Percentiles rank a stretch among this genome's conserved stretches.
These are phyloP conservation scores for Fusarium sp. DNA, from an alignment of 2,329 filamentous ascomycete genomes.

Conservation along the genomic window DNA sequence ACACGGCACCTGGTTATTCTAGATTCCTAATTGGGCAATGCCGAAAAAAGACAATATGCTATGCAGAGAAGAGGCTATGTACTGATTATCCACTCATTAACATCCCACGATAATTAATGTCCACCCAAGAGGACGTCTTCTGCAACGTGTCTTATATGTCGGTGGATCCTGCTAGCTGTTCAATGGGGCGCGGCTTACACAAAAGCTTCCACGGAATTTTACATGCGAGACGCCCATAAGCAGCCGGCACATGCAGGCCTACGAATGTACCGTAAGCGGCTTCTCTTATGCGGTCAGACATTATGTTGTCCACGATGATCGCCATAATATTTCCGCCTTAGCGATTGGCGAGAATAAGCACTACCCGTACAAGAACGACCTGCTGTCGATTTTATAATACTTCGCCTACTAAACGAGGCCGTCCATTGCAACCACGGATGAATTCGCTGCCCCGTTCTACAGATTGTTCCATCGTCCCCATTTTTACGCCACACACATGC, in stretches of 20 bases:
- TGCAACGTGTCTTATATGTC: too few relatives aligned
- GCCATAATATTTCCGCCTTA: neutral
- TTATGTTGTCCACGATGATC: neutral
- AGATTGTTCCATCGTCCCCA: neutral
- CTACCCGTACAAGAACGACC: neutral
- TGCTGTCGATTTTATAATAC: neutral
- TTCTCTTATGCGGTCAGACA: neutral
- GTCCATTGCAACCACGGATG: neutral
- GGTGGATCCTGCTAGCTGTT: too few relatives aligned
- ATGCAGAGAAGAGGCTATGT: neutral
- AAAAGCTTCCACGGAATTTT: neutral
- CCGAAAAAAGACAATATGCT: neutral
- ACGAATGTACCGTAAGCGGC: neutral
- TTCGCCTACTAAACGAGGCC: neutral
- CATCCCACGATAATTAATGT: neutral
- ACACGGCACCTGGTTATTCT: neutral
- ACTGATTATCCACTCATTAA: neutral
- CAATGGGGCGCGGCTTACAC: neutral
- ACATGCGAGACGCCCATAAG: neutral
- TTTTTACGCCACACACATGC: conserved; percentile 9
- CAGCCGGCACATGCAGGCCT: neutral
- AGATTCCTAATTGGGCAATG: conserved; percentile 10
- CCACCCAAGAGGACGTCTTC: neutral
- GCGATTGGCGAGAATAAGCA: conserved; percentile 1
- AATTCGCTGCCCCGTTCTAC: neutral